Base-by-base conservation (phyloP, 495 filamentous ascomycete species). In the Thozetella sp. region DNA sequence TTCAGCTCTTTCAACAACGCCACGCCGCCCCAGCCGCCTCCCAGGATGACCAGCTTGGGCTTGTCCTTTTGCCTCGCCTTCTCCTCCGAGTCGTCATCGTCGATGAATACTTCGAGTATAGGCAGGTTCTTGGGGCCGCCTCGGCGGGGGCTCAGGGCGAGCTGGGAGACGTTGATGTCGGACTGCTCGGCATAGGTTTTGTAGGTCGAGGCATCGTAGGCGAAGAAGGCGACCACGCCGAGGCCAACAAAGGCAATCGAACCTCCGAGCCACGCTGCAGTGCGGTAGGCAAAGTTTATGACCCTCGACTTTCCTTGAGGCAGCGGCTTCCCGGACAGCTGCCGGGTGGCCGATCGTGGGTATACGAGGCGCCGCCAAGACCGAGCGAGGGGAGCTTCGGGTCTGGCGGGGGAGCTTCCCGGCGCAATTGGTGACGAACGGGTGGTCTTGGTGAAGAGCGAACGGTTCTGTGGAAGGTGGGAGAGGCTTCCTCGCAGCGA, bases 121-220 rank as follows among this genome's bases (percentile, higher is more conserved):
- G 94, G 95, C 10, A 99, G 78, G 66, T 98, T 97, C 79, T 99
- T 99, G 0, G 95, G 96, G 0, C 96, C 96, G 26, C 96, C 96
- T 22, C 84, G 84, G 53, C 87, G 84, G 0, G 96, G 96, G 48
- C 86, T 84, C 25, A 99, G 76, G 0, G 96, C 96, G 22, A 90
- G 70, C 63, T 93, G 84, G 0, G 95, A 92, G 10, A 99, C 88
- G 50, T 87, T 84, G 62, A 97, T 85, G 63, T 97, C 94, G 58
- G 77, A 77, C 50, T 81, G 82, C 17, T 73, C 82, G 0, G 83
- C 73, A 51, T 85, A 76, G 59, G 91, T 87, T 48, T 86, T 86
- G 73, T 98, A 98, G 12, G 96, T 98, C 51, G 86, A 90, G 17
- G 92, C 88, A 80, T 99, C 96, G 74, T 97, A 99, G 65, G 95